phyloP scores from a whole-genome alignment of 805 yeast genomes.

The Monosporozyma aerobia region DNA sequence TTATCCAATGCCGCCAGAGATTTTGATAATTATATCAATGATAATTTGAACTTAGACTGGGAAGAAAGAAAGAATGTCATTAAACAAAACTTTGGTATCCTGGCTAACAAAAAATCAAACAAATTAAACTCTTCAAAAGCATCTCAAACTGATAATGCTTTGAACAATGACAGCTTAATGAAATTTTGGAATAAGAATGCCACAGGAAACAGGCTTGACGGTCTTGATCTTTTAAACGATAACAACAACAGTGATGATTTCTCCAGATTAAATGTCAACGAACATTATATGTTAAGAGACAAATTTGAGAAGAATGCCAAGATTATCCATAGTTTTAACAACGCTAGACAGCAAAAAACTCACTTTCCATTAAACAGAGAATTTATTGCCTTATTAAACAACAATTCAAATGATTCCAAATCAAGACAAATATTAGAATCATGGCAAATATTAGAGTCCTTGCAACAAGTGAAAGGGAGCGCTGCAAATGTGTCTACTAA shows the following conservation, averaged over 20 bases:
- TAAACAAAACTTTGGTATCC: slow-evolving; percentile 59
- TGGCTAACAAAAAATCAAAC: slow-evolving; percentile 28
- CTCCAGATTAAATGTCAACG: slow-evolving; percentile 36
- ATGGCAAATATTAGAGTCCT: slow-evolving; percentile 54
- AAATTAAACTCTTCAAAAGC: background rate
- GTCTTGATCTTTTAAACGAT: slow-evolving; percentile 6
- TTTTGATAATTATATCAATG: slow-evolving; percentile 68
- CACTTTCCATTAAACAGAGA: slow-evolving; percentile 51
- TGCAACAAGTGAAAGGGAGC: slow-evolving; percentile 10
- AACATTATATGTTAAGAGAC: slow-evolving; percentile 34
- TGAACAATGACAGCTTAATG: background rate
- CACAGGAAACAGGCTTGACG: background rate
- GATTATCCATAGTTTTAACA: slow-evolving; percentile 61
- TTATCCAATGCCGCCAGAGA: slow-evolving; percentile 66
- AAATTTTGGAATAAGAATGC: slow-evolving; percentile 1
- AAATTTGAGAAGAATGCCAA: slow-evolving; percentile 70
- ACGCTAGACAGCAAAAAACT: slow-evolving; percentile 44
- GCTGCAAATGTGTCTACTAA: background rate
- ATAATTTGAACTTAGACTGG: slow-evolving; percentile 78
- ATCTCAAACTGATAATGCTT: background rate
- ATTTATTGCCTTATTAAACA: slow-evolving; percentile 46
- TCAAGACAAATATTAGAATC: slow-evolving; percentile 66
- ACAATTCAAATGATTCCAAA: slow-evolving; percentile 47
- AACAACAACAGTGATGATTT: slow-evolving; percentile 21
- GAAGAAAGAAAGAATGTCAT: slow-evolving; percentile 64